Percentiles rank a stretch among this genome's conserved stretches.
Conservation (phyloP, 2,329 filamentous ascomycete species). For the Dactylellina leptospora region DNA sequence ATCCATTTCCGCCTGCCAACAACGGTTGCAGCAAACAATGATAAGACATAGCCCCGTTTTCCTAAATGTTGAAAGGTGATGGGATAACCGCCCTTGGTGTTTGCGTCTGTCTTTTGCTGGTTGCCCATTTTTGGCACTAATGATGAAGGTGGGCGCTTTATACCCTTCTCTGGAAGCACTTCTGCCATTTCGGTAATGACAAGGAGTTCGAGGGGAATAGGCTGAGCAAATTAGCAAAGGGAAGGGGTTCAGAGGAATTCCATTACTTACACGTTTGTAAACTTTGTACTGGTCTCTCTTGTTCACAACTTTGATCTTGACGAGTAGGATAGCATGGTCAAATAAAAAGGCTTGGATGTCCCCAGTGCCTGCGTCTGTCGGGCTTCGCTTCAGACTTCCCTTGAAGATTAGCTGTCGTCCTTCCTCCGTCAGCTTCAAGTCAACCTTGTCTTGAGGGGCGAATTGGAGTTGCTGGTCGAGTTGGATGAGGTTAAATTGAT, state of each 20-base stretch:
- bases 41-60: conserved; percentile 92
- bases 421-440: conserved; percentile 92
- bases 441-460: conserved; percentile 86
- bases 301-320: conserved; percentile 88
- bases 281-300: conserved; percentile 95
- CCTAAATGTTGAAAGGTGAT: conserved; percentile 97
- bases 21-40: conserved; percentile 84
- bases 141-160: conserved; percentile 88
- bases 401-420: conserved; percentile 94
- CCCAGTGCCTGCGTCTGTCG: conserved; percentile 64
- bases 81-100: conserved; percentile 77
- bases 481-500: conserved; percentile 92
- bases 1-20: conserved; percentile 95
- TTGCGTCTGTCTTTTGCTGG: conserved; percentile 61
- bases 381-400: conserved; percentile 89
- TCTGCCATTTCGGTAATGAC: conserved; percentile 98
- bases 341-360: conserved; percentile 96
- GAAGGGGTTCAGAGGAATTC: conserved; percentile 11
- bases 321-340: conserved; percentile 91
- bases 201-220: conserved; percentile 90
- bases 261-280: conserved; percentile 73
- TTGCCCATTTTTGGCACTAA: conserved; percentile 73
- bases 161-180: conserved; percentile 81
- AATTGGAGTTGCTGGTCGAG: conserved; percentile 93
- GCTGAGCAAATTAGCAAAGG: conserved; percentile 63